Evolutionary conservation across 805 yeast genomes (phyloP).

Genomic region (Grigorovia humatica): DNA sequence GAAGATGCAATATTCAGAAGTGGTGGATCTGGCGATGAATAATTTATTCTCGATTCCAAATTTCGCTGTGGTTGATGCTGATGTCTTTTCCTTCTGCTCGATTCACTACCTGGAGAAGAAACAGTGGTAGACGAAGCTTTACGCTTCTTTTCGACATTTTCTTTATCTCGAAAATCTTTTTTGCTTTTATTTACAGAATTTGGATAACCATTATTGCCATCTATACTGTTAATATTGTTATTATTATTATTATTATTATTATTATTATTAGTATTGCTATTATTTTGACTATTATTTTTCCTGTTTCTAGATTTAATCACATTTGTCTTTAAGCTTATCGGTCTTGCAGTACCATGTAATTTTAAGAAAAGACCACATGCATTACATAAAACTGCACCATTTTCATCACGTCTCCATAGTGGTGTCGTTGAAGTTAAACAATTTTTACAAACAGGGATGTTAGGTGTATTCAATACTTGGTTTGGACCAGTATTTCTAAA

Average conservation of each 20-base stretch:
- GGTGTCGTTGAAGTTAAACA: conserved; percentile 92
- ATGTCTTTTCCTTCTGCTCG: not conserved
- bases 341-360: conserved; percentile 87
- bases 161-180: conserved; percentile 5
- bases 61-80: not conserved
- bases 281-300: conserved; percentile 31
- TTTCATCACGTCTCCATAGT: conserved; percentile 88
- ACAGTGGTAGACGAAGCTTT: conserved; percentile 4
- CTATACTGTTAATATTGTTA: not conserved
- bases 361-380: conserved; percentile 89
- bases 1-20: not conserved
- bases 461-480: not conserved
- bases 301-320: conserved; percentile 87
- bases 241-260: conserved; percentile 4
- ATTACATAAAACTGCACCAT: conserved; percentile 82
- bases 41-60: not conserved
- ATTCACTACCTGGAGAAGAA: not conserved
- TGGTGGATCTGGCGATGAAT: not conserved
- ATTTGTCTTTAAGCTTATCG: conserved; percentile 83
- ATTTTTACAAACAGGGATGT: conserved; percentile 67
- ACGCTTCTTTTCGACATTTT: conserved; percentile 9
- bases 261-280: conserved; percentile 2
- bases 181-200: not conserved
- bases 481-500: conserved; percentile 4
- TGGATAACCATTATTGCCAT: not conserved